Conservation (phyloP, 148 eudicot genomes). For the Cornus suecica region DNA sequence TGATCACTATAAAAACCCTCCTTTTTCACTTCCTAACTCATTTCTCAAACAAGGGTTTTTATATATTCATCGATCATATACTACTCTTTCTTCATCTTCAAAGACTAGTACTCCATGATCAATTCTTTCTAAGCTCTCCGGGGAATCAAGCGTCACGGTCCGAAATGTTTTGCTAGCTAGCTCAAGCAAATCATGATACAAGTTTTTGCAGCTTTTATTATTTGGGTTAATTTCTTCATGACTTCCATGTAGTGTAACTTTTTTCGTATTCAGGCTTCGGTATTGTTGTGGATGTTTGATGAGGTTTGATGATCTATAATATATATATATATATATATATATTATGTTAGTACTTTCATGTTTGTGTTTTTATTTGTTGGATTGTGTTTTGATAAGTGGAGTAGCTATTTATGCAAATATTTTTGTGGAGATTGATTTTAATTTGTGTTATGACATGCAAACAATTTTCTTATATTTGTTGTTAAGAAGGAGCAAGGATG, state of each 20-base stretch:
- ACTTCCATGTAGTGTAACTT: too few relatives aligned
- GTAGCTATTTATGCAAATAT: not conserved
- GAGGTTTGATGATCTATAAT: not conserved
- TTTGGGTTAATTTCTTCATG: slow-evolving; percentile 6
- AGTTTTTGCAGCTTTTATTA: not conserved
- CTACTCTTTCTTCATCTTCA: not conserved
- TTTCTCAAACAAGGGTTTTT: not conserved
- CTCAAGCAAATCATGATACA: slow-evolving; percentile 18
- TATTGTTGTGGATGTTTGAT: not conserved
- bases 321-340: not conserved
- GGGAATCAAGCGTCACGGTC: slow-evolving; percentile 27
- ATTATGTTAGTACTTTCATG: not conserved
- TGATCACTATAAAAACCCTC: not conserved
- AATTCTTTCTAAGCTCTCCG: not conserved
- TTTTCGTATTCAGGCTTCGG: too few relatives aligned
- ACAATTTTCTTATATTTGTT: too few relatives aligned
- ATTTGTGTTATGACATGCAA: not conserved
- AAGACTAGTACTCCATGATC: not conserved
- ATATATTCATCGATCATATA: too few relatives aligned
- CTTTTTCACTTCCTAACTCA: not conserved
- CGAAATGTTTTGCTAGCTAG: slow-evolving; percentile 24
- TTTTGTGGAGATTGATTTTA: not conserved
- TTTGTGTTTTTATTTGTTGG: not conserved
- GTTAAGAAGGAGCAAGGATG: too few relatives aligned
- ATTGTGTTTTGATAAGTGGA: not conserved